Evolutionary conservation across 345 rosid genomes (phyloP).

Genomic region (Hibiscus syriacus): DNA sequence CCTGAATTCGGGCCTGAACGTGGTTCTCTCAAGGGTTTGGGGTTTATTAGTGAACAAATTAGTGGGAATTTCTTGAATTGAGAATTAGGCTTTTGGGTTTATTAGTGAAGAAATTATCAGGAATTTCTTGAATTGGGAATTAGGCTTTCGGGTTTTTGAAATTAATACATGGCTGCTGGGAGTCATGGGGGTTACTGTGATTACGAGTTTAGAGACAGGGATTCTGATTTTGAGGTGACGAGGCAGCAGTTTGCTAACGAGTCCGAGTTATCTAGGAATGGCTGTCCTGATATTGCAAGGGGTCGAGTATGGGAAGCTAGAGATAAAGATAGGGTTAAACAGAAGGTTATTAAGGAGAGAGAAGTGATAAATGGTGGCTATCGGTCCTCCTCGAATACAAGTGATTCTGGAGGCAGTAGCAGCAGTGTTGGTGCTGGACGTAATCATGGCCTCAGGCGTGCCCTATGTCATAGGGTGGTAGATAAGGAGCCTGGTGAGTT

Average conservation of each 20-base stretch:
- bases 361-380: constrained; percentile 45
- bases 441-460: constrained; percentile 29
- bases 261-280: constrained; percentile 35
- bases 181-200: constrained; percentile 65
- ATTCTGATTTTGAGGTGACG: constrained; percentile 42
- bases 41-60: constrained; percentile 14
- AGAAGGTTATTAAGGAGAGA: constrained; percentile 61
- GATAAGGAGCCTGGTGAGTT: constrained; percentile 98
- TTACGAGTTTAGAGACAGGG: constrained; percentile 53
- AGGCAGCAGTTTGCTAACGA: constrained; percentile 41
- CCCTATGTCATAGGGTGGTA: constrained; percentile 30
- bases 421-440: constrained; percentile 24
- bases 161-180: constrained; percentile 70
- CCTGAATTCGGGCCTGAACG: neutral
- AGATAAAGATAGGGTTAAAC: constrained; percentile 38
- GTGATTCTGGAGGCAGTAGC: constrained; percentile 45
- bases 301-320: constrained; percentile 30
- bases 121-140: constrained; percentile 9
- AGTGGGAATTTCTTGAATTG: too few relatives aligned
- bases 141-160: constrained; percentile 4
- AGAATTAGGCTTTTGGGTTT: too few relatives aligned
- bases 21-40: constrained; percentile 5
- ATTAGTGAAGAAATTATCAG: too few relatives aligned
- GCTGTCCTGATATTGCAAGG: constrained; percentile 28
- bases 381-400: constrained; percentile 48